Conservation (phyloP, 768 basidiomycete genomes). For the Serendipita sp. region DNA sequence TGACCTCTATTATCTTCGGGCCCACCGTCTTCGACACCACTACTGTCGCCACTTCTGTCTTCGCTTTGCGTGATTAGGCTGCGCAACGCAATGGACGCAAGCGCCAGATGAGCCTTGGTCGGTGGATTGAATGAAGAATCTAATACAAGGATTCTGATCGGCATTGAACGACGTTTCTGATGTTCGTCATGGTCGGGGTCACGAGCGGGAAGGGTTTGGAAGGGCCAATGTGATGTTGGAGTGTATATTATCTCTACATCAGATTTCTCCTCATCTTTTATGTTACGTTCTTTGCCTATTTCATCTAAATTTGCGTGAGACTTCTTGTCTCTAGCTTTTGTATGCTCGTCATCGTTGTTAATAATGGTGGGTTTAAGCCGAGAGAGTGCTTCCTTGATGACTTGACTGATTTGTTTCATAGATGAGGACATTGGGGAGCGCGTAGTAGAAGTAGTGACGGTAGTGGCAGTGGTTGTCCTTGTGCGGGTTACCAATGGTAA, state of each 20-base stretch:
- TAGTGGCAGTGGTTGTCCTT: no score
- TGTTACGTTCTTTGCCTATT: no score
- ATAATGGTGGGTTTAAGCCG: no score
- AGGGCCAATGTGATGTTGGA: not conserved
- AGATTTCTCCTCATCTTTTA: not conserved
- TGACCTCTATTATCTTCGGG: not conserved
- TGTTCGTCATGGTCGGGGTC: not conserved
- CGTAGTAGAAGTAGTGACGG: no score
- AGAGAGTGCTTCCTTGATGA: no score
- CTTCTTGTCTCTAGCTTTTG: no score
- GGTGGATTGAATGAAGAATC: conserved; percentile 94
- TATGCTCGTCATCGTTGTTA: no score
- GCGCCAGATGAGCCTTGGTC: conserved; percentile 65
- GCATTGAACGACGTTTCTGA: conserved; percentile 8
- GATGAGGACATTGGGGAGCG: no score
- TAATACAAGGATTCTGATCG: conserved; percentile 50
- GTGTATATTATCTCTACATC: conserved; percentile 2
- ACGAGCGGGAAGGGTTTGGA: not conserved
- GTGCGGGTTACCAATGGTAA: no score
- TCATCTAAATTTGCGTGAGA: no score
- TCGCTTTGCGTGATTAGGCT: not conserved
- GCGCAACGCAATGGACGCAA: conserved; percentile 26
- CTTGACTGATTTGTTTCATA: no score
- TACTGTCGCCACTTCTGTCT: not conserved
- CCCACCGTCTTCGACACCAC: conserved; percentile 8